Evolutionary conservation across 2,329 filamentous ascomycete genomes (phyloP).

Genomic region (Arthrobotrys sphaeroides): DNA sequence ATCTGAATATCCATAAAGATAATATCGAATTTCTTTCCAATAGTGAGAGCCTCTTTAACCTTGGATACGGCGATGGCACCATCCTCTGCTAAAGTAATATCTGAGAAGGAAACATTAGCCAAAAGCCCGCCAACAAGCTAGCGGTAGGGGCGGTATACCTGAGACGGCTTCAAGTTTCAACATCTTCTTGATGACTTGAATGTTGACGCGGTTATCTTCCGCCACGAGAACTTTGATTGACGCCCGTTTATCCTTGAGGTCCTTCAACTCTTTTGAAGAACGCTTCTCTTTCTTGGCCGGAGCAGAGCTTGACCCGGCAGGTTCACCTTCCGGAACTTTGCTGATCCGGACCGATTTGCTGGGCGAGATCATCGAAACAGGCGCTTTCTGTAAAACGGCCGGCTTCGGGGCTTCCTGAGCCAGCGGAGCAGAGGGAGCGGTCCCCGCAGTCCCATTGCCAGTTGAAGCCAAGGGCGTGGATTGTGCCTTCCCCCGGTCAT

Average conservation of each 20-base stretch:
- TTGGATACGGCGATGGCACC: conserved; percentile 86
- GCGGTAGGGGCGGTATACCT: conserved; percentile 3
- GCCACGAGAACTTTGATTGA: conserved; percentile 76
- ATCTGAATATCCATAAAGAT: conserved; percentile 97
- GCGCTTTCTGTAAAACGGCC: background rate
- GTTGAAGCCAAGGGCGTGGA: background rate
- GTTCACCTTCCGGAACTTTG: conserved; percentile 6
- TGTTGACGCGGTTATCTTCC: conserved; percentile 76
- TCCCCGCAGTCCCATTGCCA: background rate
- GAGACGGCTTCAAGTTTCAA: conserved; percentile 66
- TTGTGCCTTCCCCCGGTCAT: conserved; percentile 20
- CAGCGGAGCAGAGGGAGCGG: background rate
- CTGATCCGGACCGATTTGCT: conserved; percentile 42
- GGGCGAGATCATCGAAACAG: conserved; percentile 10
- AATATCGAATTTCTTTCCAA: conserved; percentile 77
- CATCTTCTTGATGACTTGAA: conserved; percentile 72
- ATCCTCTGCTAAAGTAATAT: conserved; percentile 87
- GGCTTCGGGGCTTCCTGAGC: background rate
- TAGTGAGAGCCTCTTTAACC: conserved; percentile 82
- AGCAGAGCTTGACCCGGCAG: conserved; percentile 19
- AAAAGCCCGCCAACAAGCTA: background rate
- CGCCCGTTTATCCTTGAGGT: conserved; percentile 41
- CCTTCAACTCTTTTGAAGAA: conserved; percentile 30
- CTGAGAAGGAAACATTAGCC: conserved; percentile 59
- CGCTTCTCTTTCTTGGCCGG: conserved; percentile 38